These are phyloP conservation scores for Microbotryum violaceum DNA, from an alignment of 1,284 basidiomycete genomes.

Conservation along the genomic window DNA sequence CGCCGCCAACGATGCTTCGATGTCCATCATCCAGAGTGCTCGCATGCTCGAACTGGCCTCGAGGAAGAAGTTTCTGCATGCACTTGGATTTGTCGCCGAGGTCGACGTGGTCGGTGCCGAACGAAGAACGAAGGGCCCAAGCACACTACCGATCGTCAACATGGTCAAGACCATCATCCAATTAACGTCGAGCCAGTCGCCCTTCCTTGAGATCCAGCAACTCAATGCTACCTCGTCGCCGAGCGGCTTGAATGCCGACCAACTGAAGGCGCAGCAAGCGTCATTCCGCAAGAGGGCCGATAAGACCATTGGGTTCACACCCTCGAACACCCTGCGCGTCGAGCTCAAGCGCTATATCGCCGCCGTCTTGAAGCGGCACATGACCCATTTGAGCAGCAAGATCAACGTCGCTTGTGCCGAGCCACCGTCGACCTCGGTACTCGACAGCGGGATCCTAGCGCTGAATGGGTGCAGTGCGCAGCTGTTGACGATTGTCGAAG, in stretches of 20 bases:
- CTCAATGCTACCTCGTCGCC: background rate
- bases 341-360: constrained; percentile 27
- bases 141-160: constrained; percentile 14
- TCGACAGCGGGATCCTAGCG: constrained; percentile 33
- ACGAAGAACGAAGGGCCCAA: background rate
- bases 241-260: background rate
- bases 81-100: constrained; percentile 31
- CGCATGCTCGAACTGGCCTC: constrained; percentile 32
- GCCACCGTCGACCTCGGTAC: constrained; percentile 32
- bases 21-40: constrained; percentile 30
- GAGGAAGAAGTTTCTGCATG: constrained; percentile 26
- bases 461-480: constrained; percentile 33
- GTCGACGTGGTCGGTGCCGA: constrained; percentile 29
- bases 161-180: constrained; percentile 25
- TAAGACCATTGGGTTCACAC: constrained; percentile 26
- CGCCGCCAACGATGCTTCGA: constrained; percentile 30
- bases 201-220: constrained; percentile 21
- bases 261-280: too few relatives aligned
- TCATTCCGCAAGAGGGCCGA: constrained; percentile 17
- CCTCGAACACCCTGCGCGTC: constrained; percentile 10
- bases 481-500: constrained; percentile 33
- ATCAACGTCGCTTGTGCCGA: constrained; percentile 34
- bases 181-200: constrained; percentile 28
- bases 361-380: constrained; percentile 27
- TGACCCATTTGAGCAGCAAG: constrained; percentile 20